These are phyloP conservation scores for Diversispora eburnea DNA, from an alignment of 192 early-diverging fungal genomes.

Conservation along the genomic window DNA sequence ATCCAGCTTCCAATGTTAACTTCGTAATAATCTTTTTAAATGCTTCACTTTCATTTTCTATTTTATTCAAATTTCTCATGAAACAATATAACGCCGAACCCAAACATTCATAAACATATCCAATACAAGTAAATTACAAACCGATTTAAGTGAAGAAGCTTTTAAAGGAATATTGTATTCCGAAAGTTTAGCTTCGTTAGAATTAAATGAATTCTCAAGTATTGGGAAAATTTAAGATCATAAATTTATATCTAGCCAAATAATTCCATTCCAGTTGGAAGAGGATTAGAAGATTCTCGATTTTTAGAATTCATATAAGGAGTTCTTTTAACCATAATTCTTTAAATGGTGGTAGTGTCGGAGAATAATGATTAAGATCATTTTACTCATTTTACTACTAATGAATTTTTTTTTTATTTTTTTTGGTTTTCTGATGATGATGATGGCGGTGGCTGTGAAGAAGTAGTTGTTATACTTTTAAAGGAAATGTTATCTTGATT, in stretches of 20 bases:
- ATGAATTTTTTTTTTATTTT: background rate
- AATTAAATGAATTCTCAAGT: conserved; percentile 23
- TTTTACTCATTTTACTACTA: background rate
- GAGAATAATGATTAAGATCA: too few species aligned
- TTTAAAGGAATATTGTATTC: conserved; percentile 40
- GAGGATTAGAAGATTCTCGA: conserved; percentile 7
- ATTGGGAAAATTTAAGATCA: background rate
- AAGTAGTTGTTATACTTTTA: too few species aligned
- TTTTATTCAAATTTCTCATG: conserved; percentile 31
- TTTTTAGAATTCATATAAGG: background rate
- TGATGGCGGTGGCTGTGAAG: too few species aligned
- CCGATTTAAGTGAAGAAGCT: too few species aligned
- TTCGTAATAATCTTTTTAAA: conserved; percentile 47
- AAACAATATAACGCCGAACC: conserved; percentile 40
- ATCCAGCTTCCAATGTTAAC: conserved; percentile 50
- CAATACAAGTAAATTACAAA: conserved; percentile 45
- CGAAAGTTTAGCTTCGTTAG: conserved; percentile 26
- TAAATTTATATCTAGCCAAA: conserved; percentile 32
- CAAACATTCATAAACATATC: conserved; percentile 54
- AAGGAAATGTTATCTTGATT: background rate
- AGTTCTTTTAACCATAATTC: background rate
- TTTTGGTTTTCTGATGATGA: background rate
- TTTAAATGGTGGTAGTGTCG: too few species aligned
- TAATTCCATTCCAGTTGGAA: conserved; percentile 17
- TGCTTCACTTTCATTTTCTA: conserved; percentile 24